Evolutionary conservation across 176 grass and related monocot genomes (phyloP).

Genomic region (Eleusine indica): DNA sequence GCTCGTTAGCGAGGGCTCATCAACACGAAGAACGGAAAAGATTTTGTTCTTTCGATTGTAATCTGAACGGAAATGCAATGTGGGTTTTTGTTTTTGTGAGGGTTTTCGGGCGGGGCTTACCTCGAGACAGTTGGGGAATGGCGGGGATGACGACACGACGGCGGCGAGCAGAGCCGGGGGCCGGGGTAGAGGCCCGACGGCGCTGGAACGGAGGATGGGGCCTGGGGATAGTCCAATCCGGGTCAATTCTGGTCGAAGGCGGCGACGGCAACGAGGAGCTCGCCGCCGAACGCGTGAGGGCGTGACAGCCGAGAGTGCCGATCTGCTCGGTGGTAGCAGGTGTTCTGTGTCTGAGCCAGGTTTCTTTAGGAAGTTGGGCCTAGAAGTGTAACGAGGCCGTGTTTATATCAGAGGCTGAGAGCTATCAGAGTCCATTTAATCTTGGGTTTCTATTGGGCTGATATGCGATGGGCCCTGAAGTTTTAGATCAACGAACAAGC

Average conservation of each 20-base stretch:
- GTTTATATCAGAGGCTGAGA: too few relatives aligned
- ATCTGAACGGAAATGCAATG: neutral
- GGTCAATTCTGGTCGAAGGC: neutral
- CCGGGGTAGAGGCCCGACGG: neutral
- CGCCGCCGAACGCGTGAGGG: neutral
- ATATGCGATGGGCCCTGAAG: too few relatives aligned
- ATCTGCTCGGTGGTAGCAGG: too few relatives aligned
- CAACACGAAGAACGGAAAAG: neutral
- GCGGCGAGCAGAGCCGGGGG: neutral
- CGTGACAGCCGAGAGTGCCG: neutral
- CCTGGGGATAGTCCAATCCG: neutral
- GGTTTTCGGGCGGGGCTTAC: slow-evolving; percentile 8
- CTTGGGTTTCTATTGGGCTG: neutral
- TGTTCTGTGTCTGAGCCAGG: neutral
- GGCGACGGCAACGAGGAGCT: slow-evolving; percentile 9
- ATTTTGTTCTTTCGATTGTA: neutral
- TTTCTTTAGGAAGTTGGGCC: neutral
- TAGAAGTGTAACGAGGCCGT: neutral
- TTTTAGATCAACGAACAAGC: too few relatives aligned
- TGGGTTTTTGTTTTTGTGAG: neutral
- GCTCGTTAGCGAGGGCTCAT: neutral
- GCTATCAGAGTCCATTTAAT: neutral
- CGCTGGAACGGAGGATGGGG: neutral
- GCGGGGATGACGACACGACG: neutral
- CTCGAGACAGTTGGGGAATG: slow-evolving; percentile 10